Percentiles rank a stretch among this genome's conserved stretches.
Evolutionary conservation across 2,329 filamentous ascomycete genomes (phyloP).

Genomic region (Ampelomyces quisqualis): DNA sequence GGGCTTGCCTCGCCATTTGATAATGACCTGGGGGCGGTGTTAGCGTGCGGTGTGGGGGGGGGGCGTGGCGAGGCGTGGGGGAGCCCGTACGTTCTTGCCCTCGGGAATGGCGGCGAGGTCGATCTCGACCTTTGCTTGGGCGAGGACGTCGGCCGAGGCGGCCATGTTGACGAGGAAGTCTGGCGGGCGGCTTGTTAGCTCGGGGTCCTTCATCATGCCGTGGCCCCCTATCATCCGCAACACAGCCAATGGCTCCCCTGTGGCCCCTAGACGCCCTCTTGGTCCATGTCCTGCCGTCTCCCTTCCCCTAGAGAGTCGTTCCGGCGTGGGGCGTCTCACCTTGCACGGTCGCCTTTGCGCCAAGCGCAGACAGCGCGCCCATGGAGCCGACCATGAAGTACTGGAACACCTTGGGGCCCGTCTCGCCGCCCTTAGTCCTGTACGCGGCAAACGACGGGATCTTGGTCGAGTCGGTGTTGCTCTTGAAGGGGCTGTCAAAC

Average conservation of each 20-base stretch:
- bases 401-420: conserved; percentile 80
- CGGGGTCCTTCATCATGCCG: conserved; percentile 26
- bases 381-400: conserved; percentile 99
- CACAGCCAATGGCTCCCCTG: conserved; percentile 33
- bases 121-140: conserved; percentile 99
- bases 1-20: conserved; percentile 99
- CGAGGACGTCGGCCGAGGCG: conserved; percentile 95
- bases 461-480: conserved; percentile 56
- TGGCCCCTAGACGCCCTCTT: conserved; percentile 2
- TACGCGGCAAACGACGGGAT: conserved; percentile 92
- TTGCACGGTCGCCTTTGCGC: conserved; percentile 97
- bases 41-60: conserved; percentile 13
- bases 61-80: neutral
- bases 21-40: conserved; percentile 69
- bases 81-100: conserved; percentile 98
- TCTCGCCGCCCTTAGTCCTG: conserved; percentile 66
- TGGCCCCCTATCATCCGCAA: conserved; percentile 29
- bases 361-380: conserved; percentile 86
- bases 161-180: conserved; percentile 99
- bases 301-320: conserved; percentile 11
- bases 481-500: conserved; percentile 60
- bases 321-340: conserved; percentile 60
- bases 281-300: conserved; percentile 6
- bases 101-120: conserved; percentile 90
- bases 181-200: conserved; percentile 50